Evolutionary conservation across 805 yeast genomes (phyloP), one percentile per base, ranked within the genome.

Genomic region (Dipodascopsis tothii): DNA sequence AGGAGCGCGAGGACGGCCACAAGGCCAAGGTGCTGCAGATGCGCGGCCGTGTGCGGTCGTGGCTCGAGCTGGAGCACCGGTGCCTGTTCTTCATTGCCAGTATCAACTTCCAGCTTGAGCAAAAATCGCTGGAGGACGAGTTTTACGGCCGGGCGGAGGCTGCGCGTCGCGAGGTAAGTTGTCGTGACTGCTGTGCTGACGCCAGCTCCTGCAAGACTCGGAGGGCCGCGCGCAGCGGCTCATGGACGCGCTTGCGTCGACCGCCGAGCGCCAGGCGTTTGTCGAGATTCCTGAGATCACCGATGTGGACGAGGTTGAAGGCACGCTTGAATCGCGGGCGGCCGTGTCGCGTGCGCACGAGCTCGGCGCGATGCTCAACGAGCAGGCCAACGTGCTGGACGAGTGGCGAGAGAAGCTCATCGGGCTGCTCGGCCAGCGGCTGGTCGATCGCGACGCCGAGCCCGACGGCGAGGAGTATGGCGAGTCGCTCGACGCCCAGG

Each of bases 401-500:
- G 54, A 57, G 3, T 77, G 83, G 80, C 58, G 77, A 45, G 56
- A 56, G 0, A 65, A 70, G 14, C 59, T 81, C 41, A 55, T 63
- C 3, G 52, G 51, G 2, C 59, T 77, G 11, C 62, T 84, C 38
- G 57, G 65, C 28, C 67, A 66, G n/a, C 77, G 77, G 0, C 67
- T 83, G 4, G 63, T 75, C 33, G 80, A 77, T 40, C 54, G 63
- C n/a, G 66, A 64, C 5, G 61, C 63, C 1, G 70, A 68, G 33
- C 77, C 79, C 2, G 77, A 80, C 41, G 87, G 88, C 11, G 82
- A 77, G 39, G 96, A 87, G 56, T 92, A 88, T 61, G 79, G 76
- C 9, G 73, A 72, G 3, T 79, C 94, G 0, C 66, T 90, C 39
- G 75, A 77, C 34, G 80, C 75, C 37, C 97, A 90, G 60, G 94